Percentiles rank a stretch among this genome's conserved stretches.
These are phyloP conservation scores for Aureobasidium uvarum DNA, from an alignment of 2,329 filamentous ascomycete species.

Conservation along the genomic window DNA sequence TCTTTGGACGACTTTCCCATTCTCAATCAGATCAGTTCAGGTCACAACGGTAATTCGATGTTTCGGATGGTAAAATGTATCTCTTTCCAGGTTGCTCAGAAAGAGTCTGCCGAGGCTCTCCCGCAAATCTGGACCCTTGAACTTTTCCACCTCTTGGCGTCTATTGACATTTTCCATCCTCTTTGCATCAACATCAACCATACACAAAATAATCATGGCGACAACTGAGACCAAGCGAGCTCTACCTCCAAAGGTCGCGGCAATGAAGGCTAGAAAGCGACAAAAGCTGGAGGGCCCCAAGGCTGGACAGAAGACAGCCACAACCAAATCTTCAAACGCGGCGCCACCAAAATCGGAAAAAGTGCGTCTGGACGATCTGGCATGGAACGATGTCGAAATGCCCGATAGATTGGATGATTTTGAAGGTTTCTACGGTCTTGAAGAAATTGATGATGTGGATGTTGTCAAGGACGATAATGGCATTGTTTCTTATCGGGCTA, in stretches of 20 bases:
- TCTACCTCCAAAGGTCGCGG: slow-evolving; percentile 41
- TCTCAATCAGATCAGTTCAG: background rate
- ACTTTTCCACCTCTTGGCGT: slow-evolving; percentile 22
- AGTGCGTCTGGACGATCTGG: slow-evolving; percentile 52
- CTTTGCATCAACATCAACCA: slow-evolving; percentile 5
- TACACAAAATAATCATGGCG: slow-evolving; percentile 6
- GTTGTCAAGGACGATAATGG: slow-evolving; percentile 63
- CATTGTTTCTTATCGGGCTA: slow-evolving; percentile 41
- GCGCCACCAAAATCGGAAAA: slow-evolving; percentile 31
- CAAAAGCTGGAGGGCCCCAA: slow-evolving; percentile 40
- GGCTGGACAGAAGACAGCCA: slow-evolving; percentile 26
- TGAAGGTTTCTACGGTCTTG: slow-evolving; percentile 89
- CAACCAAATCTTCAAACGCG: slow-evolving; percentile 18
- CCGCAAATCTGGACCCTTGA: slow-evolving; percentile 23
- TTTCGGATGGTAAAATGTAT: background rate
- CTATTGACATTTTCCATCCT: slow-evolving; percentile 12
- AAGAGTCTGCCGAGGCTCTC: slow-evolving; percentile 18
- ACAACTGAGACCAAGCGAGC: slow-evolving; percentile 38
- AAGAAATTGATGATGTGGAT: slow-evolving; percentile 89
- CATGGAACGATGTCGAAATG: slow-evolving; percentile 63
- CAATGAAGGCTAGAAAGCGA: slow-evolving; percentile 46
- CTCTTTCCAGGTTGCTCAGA: background rate
- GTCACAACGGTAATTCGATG: background rate
- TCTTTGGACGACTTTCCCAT: slow-evolving; percentile 86
- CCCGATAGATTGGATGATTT: slow-evolving; percentile 81